Evolutionary conservation across 805 yeast species (phyloP), one percentile per base, ranked within the genome.

Genomic region (Saccharomycopsis fibuligera): DNA sequence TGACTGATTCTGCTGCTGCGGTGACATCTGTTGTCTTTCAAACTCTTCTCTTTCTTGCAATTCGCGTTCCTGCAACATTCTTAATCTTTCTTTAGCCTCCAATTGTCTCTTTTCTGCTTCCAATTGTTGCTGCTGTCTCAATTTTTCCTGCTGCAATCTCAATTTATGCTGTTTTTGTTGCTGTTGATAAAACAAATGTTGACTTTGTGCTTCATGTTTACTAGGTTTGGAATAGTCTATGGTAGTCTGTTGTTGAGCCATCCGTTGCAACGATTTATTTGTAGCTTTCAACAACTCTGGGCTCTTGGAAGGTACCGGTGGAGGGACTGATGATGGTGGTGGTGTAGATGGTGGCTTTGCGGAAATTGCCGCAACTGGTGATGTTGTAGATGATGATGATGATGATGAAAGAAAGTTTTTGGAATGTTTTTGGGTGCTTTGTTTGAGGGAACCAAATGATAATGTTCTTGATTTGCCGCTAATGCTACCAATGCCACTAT

Each of bases 341-440:
- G 51, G 44, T 5, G 48, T 35, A 16, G 44, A 35, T 21, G 37
- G 35, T n/a, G 31, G 37, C 24, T 24, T 33, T 29, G 25, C n/a
- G 19, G 37, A 12, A 8, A 33, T 33, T 9, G 37, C 37, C n/a
- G n/a, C n/a, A n/a, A n/a, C n/a, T n/a, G n/a, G n/a, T n/a, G n/a
- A n/a, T n/a, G n/a, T n/a, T n/a, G n/a, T n/a, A n/a, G n/a, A 6
- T 31, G 41, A n/a, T 38, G 41, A 38, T 38, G 25, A 22, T 38
- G 19, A n/a, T 29, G 21, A 23, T 38, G 31, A 38, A 19, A 19
- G 10, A 17, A 38, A 38, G 25, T 23, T 16, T 21, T 33, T 14
- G 33, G 44, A 21, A 53, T 86, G 68, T 46, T 78, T 73, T 3
- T 86, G 86, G 45, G 80, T 79, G 54, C 74, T 80, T 57, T 72